Evolutionary conservation across 108 stramenopile genomes (phyloP).

Genomic region (Epithemia pelagica): DNA sequence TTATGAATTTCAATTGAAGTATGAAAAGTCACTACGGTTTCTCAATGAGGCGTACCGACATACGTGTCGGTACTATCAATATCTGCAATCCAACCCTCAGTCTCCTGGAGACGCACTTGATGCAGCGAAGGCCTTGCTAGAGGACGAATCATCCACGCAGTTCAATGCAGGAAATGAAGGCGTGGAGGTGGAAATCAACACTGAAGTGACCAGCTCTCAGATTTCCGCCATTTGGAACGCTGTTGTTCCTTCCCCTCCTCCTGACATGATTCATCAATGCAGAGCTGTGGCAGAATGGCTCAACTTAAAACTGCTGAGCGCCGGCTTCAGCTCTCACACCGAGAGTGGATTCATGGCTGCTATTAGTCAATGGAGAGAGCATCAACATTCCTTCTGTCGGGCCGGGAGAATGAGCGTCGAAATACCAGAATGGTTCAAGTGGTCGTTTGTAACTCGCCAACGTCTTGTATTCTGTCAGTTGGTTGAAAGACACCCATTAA

Average conservation of each 20-base stretch:
- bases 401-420: no score
- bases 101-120: background rate
- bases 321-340: constrained; percentile 30
- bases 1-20: constrained; percentile 52
- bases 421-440: constrained; percentile 27
- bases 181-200: no score
- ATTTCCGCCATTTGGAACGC: background rate
- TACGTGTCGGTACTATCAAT: constrained; percentile 34
- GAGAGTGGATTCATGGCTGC: constrained; percentile 37
- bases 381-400: no score
- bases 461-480: constrained; percentile 40
- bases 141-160: no score
- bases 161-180: no score
- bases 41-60: constrained; percentile 44
- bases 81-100: constrained; percentile 8
- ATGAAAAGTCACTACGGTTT: constrained; percentile 40
- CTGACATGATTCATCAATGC: constrained; percentile 65
- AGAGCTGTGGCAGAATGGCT: constrained; percentile 62
- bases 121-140: no score
- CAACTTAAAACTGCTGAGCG: constrained; percentile 54
- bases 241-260: constrained; percentile 14
- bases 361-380: constrained; percentile 54
- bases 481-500: constrained; percentile 40
- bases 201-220: background rate
- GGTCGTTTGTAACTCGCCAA: constrained; percentile 44